phyloP scores from a whole-genome alignment of 208 protist species.

The Leishmania gerbilli region DNA sequence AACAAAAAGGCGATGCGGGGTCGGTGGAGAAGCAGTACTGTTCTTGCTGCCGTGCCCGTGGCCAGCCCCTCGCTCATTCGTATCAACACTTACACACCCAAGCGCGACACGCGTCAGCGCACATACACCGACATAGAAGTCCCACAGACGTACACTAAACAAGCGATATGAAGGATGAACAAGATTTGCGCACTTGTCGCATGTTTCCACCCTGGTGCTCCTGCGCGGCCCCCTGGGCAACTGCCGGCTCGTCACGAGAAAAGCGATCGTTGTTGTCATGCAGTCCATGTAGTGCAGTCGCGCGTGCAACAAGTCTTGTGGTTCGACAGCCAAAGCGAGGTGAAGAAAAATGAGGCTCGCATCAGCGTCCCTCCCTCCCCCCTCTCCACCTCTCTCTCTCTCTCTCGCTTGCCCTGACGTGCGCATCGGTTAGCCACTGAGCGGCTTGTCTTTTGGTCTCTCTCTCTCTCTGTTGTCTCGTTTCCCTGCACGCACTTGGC shows the following conservation, averaged over 20 bases:
- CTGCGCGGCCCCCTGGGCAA: not conserved
- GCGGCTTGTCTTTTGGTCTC: not conserved
- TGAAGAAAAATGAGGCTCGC: not conserved
- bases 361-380: not conserved
- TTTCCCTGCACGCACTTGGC: not conserved
- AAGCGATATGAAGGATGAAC: not conserved
- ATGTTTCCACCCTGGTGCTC: not conserved
- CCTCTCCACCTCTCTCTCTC: not conserved
- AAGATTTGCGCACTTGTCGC: not conserved
- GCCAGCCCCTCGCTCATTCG: not conserved
- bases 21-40: not conserved
- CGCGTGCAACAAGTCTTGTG: not conserved
- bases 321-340: not conserved
- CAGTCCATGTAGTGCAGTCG: not conserved
- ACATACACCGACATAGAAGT: not conserved
- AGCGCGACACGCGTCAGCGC: too few relatives aligned
- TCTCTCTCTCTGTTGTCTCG: too few relatives aligned
- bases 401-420: not conserved
- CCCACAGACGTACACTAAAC: not conserved
- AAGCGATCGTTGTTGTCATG: not conserved
- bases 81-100: not conserved
- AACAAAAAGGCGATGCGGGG: not conserved
- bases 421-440: not conserved
- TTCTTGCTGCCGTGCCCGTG: not conserved
- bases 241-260: not conserved